Evolutionary conservation across 495 filamentous ascomycete species (phyloP), one percentile per base, ranked within the genome.

Genomic region (Peziza echinospora): DNA sequence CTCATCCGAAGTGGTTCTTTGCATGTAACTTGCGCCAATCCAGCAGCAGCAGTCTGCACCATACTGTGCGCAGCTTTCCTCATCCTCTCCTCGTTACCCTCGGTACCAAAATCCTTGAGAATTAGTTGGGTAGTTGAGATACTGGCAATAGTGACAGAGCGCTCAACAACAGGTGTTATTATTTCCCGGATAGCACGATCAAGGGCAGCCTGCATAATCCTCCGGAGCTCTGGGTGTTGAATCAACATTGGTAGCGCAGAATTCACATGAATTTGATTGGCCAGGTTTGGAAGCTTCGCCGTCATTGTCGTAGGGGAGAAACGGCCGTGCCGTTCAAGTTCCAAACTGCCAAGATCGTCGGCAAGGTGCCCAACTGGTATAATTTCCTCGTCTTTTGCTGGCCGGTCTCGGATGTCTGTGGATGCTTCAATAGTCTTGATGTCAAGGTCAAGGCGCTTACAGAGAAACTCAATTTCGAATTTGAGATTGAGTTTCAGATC

Each of bases 381-480:
- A 25, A 49, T 52, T n/a, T 56, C 57, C 21, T 59, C 57, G 24
- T 57, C 51, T 22, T 24, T 46, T 7, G 28, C 34, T 47, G 59
- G 56, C 41, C 84, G 72, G 46, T 81, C 75, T 46, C 82, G 72
- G 23, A 96, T 82, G 51, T 81, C 74, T 10, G 76, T 72, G 5
- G 86, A 78, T 1, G 86, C 83, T 46, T 91, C 81, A 45, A 94
- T 80, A 34, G 66, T 72, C 60, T 85, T 91, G 63, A 87, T 76
- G 47, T 93, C 81, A 17, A 93, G 67, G 41, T 78, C 76, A n/a
- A 99, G 67, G 23, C 82, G 84, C 59, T 84, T 89, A 65, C 84
- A 96, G 8, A 99, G 68, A 6, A 96, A 84, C 60, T 99, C 89
- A 52, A 99, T 96, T 59, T 96, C 89, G 53, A 99, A 99, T 55